Percentiles rank a stretch among this genome's conserved stretches.
These are phyloP conservation scores for Lasiodiplodia theobromae DNA, from an alignment of 2,329 filamentous ascomycete species.

Conservation along the genomic window DNA sequence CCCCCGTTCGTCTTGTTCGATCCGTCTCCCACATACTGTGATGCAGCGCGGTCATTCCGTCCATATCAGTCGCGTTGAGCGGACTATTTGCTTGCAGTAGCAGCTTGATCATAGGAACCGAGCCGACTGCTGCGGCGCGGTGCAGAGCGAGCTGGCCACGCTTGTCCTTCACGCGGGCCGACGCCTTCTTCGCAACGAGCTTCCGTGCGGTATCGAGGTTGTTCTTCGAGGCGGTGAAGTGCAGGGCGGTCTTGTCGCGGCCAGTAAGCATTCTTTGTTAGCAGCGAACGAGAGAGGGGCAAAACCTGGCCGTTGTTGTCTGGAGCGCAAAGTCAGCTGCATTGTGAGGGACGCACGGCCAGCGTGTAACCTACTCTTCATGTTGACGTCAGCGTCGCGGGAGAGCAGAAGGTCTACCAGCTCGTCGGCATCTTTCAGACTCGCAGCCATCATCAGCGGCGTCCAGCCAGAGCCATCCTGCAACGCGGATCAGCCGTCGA, in stretches of 20 bases:
- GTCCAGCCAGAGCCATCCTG: conserved; percentile 84
- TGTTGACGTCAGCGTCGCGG: conserved; percentile 75
- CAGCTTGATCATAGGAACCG: conserved; percentile 82
- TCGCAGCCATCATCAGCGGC: conserved; percentile 81
- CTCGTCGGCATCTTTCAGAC: conserved; percentile 73
- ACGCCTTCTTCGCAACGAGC: conserved; percentile 78
- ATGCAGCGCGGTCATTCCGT: conserved; percentile 88
- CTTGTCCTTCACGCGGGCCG: conserved; percentile 80
- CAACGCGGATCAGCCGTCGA: conserved; percentile 11
- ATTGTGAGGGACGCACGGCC: not conserved
- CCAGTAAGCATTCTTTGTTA: conserved; percentile 26
- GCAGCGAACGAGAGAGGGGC: conserved; percentile 38
- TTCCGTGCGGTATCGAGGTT: conserved; percentile 82
- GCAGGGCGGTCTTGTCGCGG: conserved; percentile 74
- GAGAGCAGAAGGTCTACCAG: conserved; percentile 72
- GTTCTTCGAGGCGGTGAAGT: conserved; percentile 90
- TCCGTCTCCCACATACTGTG: conserved; percentile 56
- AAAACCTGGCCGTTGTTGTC: conserved; percentile 69
- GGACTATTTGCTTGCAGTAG: conserved; percentile 81
- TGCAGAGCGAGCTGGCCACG: conserved; percentile 91
- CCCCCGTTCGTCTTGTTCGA: too few species aligned
- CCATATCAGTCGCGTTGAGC: conserved; percentile 79
- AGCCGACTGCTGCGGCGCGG: conserved; percentile 88
- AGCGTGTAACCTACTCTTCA: conserved; percentile 65
- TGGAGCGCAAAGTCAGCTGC: conserved; percentile 39